Conservation (phyloP, 108 stramenopile species). For the Mediolabrus comicus region DNA sequence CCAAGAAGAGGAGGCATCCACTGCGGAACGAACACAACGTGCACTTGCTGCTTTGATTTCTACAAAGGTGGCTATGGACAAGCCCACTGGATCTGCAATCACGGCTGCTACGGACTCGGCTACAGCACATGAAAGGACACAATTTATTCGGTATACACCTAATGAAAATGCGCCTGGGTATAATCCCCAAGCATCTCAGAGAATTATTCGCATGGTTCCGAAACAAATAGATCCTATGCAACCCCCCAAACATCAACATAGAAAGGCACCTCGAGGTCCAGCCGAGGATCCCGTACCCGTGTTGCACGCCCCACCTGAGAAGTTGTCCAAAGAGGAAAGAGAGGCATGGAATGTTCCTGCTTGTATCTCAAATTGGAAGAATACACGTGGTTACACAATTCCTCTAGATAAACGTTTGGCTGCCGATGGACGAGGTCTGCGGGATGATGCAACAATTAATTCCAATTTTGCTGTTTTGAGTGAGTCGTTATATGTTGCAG, state of each 20-base stretch:
- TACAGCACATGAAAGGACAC: constrained; percentile 79
- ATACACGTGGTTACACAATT: constrained; percentile 96
- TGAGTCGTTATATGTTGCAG: constrained; percentile 95
- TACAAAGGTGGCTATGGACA: constrained; percentile 80
- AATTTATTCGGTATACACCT: constrained; percentile 98
- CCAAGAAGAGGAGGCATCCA: constrained; percentile 80
- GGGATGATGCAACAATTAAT: constrained; percentile 89
- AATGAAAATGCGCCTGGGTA: constrained; percentile 96
- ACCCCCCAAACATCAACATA: constrained; percentile 98
- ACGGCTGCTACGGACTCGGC: constrained; percentile 72
- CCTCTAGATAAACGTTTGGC: constrained; percentile 98
- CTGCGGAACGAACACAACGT: constrained; percentile 84
- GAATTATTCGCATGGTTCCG: constrained; percentile 98
- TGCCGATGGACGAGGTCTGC: constrained; percentile 95
- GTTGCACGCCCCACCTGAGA: constrained; percentile 79
- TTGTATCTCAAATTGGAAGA: constrained; percentile 99
- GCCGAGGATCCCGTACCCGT: constrained; percentile 92
- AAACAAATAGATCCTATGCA: constrained; percentile 98
- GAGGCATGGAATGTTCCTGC: constrained; percentile 98
- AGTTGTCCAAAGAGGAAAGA: constrained; percentile 85
- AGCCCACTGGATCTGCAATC: constrained; percentile 81
- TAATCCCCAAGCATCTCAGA: constrained; percentile 88
- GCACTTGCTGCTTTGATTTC: constrained; percentile 84
- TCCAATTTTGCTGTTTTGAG: constrained; percentile 93
- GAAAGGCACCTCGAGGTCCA: constrained; percentile 94